Conservation (phyloP, 2,329 filamentous ascomycete species). For the Pseudogymnoascus verrucosus region DNA sequence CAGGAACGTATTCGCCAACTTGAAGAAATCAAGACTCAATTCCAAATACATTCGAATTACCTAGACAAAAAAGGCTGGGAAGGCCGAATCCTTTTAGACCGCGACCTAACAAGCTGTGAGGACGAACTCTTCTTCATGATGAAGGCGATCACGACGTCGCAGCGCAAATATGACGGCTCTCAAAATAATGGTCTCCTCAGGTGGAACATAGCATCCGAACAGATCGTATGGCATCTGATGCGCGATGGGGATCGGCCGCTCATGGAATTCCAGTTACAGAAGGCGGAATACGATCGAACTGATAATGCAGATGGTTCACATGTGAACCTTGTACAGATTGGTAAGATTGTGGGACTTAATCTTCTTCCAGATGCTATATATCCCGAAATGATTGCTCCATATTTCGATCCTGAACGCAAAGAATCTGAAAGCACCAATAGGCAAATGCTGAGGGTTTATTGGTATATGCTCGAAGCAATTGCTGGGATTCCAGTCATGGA, state of each 20-base stretch:
- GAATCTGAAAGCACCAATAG: slow-evolving; percentile 46
- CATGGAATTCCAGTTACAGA: slow-evolving; percentile 84
- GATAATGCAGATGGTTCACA: slow-evolving; percentile 97
- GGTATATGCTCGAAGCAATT: slow-evolving; percentile 97
- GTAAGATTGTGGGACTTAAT: slow-evolving; percentile 81
- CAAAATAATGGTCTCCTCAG: slow-evolving; percentile 73
- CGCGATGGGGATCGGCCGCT: slow-evolving; percentile 79
- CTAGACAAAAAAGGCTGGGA: slow-evolving; percentile 88
- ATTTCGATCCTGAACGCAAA: slow-evolving; percentile 59
- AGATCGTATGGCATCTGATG: slow-evolving; percentile 96
- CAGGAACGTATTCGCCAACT: slow-evolving; percentile 90
- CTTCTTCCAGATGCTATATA: slow-evolving; percentile 85
- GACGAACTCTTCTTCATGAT: slow-evolving; percentile 99
- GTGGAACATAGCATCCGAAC: slow-evolving; percentile 88
- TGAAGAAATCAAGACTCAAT: slow-evolving; percentile 92
- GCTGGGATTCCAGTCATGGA: slow-evolving; percentile 96
- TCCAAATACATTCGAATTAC: slow-evolving; percentile 83
- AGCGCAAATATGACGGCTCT: slow-evolving; percentile 71
- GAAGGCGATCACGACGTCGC: slow-evolving; percentile 97
- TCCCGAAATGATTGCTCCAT: slow-evolving; percentile 90
- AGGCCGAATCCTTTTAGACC: slow-evolving; percentile 79
- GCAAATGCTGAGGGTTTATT: slow-evolving; percentile 90
- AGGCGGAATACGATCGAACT: slow-evolving; percentile 87
- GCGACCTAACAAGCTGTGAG: slow-evolving; percentile 80
- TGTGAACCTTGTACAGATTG: slow-evolving; percentile 82